Conservation (phyloP, 306 rosid genomes). For the Senna siamea region DNA sequence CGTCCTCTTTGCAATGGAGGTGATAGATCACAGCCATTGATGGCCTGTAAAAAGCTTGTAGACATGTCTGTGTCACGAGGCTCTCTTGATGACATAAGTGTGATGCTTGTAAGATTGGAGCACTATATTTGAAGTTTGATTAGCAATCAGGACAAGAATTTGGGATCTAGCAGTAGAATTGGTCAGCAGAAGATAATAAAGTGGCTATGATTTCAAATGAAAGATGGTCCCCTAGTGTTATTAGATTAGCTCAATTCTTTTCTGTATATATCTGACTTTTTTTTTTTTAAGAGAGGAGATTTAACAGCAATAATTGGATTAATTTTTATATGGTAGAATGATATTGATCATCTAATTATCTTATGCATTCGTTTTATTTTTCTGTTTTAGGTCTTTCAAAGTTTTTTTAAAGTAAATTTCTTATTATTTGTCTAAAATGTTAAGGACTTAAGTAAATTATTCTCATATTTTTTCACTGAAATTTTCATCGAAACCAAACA, state of each 20-base stretch:
- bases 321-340: conserved; percentile 11
- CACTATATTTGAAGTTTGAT: conserved; percentile 48
- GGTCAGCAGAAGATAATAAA: neutral
- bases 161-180: neutral
- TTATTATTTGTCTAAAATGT: no score
- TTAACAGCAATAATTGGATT: conserved; percentile 30
- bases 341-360: conserved; percentile 35
- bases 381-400: neutral
- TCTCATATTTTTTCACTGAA: no score
- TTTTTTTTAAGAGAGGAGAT: conserved; percentile 26
- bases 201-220: neutral
- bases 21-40: conserved; percentile 52
- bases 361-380: conserved; percentile 15
- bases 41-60: conserved; percentile 86
- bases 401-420: conserved; percentile 5
- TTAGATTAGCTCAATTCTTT: conserved; percentile 48
- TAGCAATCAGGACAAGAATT: conserved; percentile 11
- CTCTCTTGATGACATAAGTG: conserved; percentile 83
- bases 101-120: conserved; percentile 69
- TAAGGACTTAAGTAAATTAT: no score
- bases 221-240: conserved; percentile 5
- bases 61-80: conserved; percentile 78
- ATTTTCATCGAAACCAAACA: no score
- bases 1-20: conserved; percentile 58
- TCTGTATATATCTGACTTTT: conserved; percentile 48